Evolutionary conservation across 441 rosid species (phyloP).

Genomic region (Biscutella laevigata): DNA sequence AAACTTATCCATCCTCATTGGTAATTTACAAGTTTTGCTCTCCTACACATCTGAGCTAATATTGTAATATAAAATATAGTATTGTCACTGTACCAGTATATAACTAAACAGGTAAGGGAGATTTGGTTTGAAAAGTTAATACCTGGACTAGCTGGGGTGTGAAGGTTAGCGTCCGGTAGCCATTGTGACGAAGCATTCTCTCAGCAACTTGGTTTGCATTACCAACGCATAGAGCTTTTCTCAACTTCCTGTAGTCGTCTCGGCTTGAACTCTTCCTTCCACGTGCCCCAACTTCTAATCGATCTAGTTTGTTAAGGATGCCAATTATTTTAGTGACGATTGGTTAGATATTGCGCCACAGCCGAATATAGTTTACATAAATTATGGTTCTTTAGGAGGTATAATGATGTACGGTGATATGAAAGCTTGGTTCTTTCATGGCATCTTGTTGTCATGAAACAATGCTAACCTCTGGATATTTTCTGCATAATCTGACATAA

Average conservation of each 20-base stretch:
- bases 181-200: slow-evolving; percentile 90
- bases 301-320: slow-evolving; percentile 43
- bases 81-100: background rate
- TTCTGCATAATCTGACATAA: slow-evolving; percentile 87
- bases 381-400: background rate
- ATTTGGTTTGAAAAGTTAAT: slow-evolving; percentile 3
- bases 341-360: background rate
- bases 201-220: slow-evolving; percentile 83
- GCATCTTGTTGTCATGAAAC: slow-evolving; percentile 3
- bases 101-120: background rate
- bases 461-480: slow-evolving; percentile 61
- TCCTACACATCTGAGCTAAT: background rate
- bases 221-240: slow-evolving; percentile 79
- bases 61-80: background rate
- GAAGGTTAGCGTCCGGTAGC: slow-evolving; percentile 73
- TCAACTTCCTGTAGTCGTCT: slow-evolving; percentile 58
- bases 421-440: slow-evolving; percentile 8
- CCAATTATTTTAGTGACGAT: slow-evolving; percentile 1
- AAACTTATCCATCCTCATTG: background rate
- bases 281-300: slow-evolving; percentile 50
- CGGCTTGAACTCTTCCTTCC: slow-evolving; percentile 41
- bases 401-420: too few species aligned
- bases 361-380: background rate
- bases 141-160: slow-evolving; percentile 89
- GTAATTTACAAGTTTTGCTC: background rate